Conservation (phyloP, 805 yeast genomes). For the Wickerhamomyces canadensis region DNA sequence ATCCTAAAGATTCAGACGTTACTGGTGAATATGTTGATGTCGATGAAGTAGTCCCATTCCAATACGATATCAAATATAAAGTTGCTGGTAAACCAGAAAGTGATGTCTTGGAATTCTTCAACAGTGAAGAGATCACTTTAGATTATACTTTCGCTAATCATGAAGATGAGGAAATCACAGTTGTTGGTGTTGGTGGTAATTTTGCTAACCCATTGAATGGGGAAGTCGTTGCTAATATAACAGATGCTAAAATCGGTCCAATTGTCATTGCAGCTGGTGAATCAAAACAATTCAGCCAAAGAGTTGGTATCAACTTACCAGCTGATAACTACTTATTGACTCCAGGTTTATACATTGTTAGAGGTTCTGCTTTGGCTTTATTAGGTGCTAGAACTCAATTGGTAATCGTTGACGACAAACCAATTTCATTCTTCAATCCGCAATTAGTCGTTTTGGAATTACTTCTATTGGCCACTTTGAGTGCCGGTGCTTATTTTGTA, state of each 20-base stretch:
- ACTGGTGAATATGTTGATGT: constrained; percentile 17
- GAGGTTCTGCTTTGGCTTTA: constrained; percentile 43
- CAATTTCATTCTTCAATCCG: constrained; percentile 68
- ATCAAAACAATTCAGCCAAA: constrained; percentile 47
- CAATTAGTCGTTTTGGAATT: constrained; percentile 60
- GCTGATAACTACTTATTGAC: constrained; percentile 53
- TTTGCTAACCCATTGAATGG: constrained; percentile 52
- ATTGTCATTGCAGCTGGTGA: constrained; percentile 45
- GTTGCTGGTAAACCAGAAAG: constrained; percentile 40
- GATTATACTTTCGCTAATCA: constrained; percentile 47
- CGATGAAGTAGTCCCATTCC: constrained; percentile 31
- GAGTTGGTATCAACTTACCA: constrained; percentile 49
- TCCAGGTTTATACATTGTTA: constrained; percentile 53
- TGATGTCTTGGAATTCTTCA: constrained; percentile 33
- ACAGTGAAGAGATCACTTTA: constrained; percentile 50
- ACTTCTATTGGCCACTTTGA: constrained; percentile 44
- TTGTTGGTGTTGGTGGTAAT: constrained; percentile 68
- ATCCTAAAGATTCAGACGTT: constrained; percentile 10
- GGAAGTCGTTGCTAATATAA: constrained; percentile 50
- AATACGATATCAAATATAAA: constrained; percentile 43
- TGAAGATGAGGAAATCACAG: constrained; percentile 43
- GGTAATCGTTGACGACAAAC: constrained; percentile 54
- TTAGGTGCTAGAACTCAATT: constrained; percentile 55
- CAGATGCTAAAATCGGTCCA: constrained; percentile 62
- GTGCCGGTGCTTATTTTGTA: constrained; percentile 42